Conservation (phyloP, 2,329 filamentous ascomycete species). For the Fusarium xylarioides region DNA sequence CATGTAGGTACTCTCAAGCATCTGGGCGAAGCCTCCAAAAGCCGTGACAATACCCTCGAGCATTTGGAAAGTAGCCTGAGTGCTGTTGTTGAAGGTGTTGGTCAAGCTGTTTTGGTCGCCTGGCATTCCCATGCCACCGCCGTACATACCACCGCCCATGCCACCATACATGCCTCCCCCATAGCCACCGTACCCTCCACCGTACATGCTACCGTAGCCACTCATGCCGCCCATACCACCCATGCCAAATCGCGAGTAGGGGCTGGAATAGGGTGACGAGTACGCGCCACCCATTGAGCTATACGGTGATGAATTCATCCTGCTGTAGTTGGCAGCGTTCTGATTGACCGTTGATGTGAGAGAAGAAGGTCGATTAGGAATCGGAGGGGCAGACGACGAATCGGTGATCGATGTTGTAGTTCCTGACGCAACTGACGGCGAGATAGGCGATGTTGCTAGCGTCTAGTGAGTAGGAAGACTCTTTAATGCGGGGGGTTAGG, state of each 20-base stretch:
- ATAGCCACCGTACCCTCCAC: constrained; percentile 50
- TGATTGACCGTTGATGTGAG: constrained; percentile 84
- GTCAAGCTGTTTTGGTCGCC: constrained; percentile 95
- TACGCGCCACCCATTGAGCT: constrained; percentile 56
- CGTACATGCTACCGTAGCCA: constrained; percentile 37
- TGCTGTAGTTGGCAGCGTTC: constrained; percentile 85
- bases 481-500: constrained; percentile 17
- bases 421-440: constrained; percentile 54
- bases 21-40: constrained; percentile 97
- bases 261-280: constrained; percentile 52
- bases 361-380: constrained; percentile 83
- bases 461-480: constrained; percentile 40
- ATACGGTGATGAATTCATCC: constrained; percentile 63
- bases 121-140: constrained; percentile 61
- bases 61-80: constrained; percentile 96
- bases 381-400: constrained; percentile 65
- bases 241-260: constrained; percentile 55
- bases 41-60: constrained; percentile 96
- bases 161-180: constrained; percentile 55
- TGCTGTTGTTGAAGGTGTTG: constrained; percentile 94
- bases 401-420: constrained; percentile 50
- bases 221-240: constrained; percentile 17
- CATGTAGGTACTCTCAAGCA: constrained; percentile 99
- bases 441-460: constrained; percentile 51
- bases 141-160: constrained; percentile 52